A percentile compares a stretch with the other conserved stretches of the same genome.
Conservation (phyloP, 768 basidiomycete genomes). For the Suillus sp. region DNA sequence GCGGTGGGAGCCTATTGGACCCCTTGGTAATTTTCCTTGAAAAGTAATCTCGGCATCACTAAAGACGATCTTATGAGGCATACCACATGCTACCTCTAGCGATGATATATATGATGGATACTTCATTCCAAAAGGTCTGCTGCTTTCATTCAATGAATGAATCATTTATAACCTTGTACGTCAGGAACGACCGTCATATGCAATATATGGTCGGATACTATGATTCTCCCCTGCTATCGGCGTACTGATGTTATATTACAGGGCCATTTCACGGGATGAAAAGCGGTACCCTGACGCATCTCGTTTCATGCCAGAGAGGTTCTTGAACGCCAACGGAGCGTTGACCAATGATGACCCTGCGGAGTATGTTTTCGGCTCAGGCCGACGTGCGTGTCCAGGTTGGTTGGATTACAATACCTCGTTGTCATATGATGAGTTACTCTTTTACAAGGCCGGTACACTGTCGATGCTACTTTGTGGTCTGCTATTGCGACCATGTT, state of each 20-base stretch:
- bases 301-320: slow-evolving; percentile 20
- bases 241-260: background rate
- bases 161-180: too few relatives aligned
- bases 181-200: background rate
- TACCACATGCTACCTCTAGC: slow-evolving; percentile 4
- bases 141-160: background rate
- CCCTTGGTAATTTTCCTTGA: background rate
- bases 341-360: slow-evolving; percentile 15
- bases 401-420: background rate
- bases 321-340: slow-evolving; percentile 9
- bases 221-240: background rate
- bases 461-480: slow-evolving; percentile 10
- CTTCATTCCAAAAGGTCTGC: slow-evolving; percentile 29
- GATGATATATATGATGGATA: slow-evolving; percentile 44
- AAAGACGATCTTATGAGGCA: background rate
- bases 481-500: slow-evolving; percentile 11
- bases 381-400: slow-evolving; percentile 18
- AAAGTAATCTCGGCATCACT: background rate
- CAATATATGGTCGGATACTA: slow-evolving; percentile 3
- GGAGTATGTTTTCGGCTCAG: slow-evolving; percentile 13
- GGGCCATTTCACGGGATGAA: slow-evolving; percentile 11
- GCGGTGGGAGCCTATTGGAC: background rate
- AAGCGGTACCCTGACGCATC: slow-evolving; percentile 14
- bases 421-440: too few relatives aligned
- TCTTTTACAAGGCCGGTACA: slow-evolving; percentile 6